Conservation (phyloP, 352 stramenopile species). For the Lagenidium sp. region DNA sequence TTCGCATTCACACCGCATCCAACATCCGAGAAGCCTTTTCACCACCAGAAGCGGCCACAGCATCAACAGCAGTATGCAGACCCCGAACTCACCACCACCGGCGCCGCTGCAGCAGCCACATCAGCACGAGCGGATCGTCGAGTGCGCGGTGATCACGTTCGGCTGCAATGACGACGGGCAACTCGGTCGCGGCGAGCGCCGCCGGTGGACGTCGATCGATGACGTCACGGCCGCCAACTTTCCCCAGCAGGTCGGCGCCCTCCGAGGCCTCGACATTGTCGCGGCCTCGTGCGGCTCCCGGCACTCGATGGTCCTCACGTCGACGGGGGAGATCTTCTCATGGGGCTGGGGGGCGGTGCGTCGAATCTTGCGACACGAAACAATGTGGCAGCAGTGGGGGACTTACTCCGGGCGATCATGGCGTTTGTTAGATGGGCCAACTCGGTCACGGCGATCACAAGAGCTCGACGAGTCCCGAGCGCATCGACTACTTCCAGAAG, state of each 20-base stretch:
- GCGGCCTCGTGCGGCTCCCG: conserved; percentile 74
- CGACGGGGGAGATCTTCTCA: conserved; percentile 46
- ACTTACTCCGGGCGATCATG: too few relatives aligned
- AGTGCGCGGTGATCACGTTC: conserved; percentile 51
- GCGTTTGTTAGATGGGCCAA: conserved; percentile 57
- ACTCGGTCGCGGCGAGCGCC: conserved; percentile 58
- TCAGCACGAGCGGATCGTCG: conserved; percentile 10
- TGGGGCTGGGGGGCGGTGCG: conserved; percentile 75
- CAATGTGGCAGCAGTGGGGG: too few relatives aligned
- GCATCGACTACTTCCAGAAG: conserved; percentile 54
- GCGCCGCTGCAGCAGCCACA: too few relatives aligned
- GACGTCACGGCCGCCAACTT: conserved; percentile 72
- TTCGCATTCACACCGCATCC: conserved; percentile 7
- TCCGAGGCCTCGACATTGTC: conserved; percentile 41
- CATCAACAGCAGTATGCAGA: background rate
- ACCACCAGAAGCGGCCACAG: too few relatives aligned
- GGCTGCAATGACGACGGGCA: conserved; percentile 82
- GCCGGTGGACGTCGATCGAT: conserved; percentile 45
- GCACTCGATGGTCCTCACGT: conserved; percentile 73
- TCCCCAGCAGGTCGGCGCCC: conserved; percentile 38
- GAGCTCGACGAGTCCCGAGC: conserved; percentile 47
- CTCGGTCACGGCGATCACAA: conserved; percentile 69
- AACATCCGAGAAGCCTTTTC: too few relatives aligned
- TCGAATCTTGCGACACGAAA: too few relatives aligned
- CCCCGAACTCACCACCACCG: background rate